Evolutionary conservation across 768 basidiomycete species (phyloP).

Genomic region (Pulveroboletus sp.): DNA sequence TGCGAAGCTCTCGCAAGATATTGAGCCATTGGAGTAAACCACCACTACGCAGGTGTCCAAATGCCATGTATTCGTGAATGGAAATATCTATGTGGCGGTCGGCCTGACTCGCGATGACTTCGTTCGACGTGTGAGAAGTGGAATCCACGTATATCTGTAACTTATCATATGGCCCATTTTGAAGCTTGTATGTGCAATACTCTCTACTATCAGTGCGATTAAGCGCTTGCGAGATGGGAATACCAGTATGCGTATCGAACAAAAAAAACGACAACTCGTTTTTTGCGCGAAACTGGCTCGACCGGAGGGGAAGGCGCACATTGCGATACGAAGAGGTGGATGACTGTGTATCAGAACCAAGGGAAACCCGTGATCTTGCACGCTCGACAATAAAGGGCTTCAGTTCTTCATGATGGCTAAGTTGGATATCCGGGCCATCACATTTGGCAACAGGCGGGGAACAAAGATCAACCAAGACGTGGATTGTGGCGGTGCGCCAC

Average conservation of each 20-base stretch:
- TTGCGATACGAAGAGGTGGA: constrained; percentile 35
- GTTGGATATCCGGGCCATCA: neutral
- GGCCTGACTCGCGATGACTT: constrained; percentile 39
- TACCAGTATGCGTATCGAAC: constrained; percentile 21
- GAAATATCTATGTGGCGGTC: constrained; percentile 38
- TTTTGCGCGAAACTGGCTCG: constrained; percentile 21
- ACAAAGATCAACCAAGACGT: constrained; percentile 35
- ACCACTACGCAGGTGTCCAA: no score
- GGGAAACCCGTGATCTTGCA: constrained; percentile 25
- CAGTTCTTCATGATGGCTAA: neutral
- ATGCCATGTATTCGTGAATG: constrained; percentile 44
- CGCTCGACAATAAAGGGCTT: neutral
- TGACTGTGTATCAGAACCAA: constrained; percentile 36
- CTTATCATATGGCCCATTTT: constrained; percentile 28
- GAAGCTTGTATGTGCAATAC: constrained; percentile 33
- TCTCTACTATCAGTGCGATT: constrained; percentile 5
- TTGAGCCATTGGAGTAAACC: no score
- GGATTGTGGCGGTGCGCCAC: constrained; percentile 6
- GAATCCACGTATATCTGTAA: constrained; percentile 35
- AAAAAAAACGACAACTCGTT: constrained; percentile 31
- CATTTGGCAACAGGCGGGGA: neutral
- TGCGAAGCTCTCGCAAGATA: no score
- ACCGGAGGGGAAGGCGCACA: constrained; percentile 11
- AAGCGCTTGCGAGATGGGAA: constrained; percentile 17
- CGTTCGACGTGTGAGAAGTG: constrained; percentile 40